Evolutionary conservation across 1,284 basidiomycete genomes (phyloP).

Genomic region (Earliella scabrosa): DNA sequence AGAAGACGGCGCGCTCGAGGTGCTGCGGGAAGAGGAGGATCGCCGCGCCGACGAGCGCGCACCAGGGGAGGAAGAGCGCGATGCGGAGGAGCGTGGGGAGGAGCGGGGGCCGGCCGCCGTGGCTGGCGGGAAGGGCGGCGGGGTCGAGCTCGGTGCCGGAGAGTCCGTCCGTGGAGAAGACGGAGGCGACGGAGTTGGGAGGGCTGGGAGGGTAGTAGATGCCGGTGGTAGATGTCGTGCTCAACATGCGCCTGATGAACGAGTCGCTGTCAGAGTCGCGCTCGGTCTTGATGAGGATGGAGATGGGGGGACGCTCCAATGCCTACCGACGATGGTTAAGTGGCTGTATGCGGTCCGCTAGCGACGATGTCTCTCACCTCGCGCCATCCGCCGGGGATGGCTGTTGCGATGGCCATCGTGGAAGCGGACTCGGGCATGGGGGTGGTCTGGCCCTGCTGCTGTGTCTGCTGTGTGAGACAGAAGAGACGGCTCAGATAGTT

Average conservation of each 20-base stretch:
- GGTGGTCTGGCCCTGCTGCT: not conserved
- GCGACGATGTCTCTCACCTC: not conserved
- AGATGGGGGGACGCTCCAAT: conserved; percentile 1
- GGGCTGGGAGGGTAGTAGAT: conserved; percentile 8
- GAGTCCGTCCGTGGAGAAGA: not conserved
- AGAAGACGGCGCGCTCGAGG: conserved; percentile 45
- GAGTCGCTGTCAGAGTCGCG: not conserved
- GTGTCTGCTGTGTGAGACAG: too few species aligned
- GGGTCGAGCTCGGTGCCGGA: not conserved
- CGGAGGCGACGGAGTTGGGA: not conserved
- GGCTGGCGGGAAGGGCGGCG: not conserved
- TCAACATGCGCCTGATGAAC: not conserved
- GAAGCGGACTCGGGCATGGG: not conserved
- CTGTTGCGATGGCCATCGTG: not conserved
- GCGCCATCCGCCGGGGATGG: not conserved
- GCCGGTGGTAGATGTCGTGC: conserved; percentile 3
- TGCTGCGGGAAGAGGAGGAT: conserved; percentile 45
- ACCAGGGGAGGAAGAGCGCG: conserved; percentile 52
- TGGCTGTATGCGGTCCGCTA: not conserved
- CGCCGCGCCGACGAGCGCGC: conserved; percentile 46
- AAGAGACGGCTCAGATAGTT: too few species aligned
- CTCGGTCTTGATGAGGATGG: conserved; percentile 9
- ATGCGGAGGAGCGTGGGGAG: conserved; percentile 17
- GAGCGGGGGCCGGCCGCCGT: not conserved
- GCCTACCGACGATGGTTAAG: not conserved